Base-by-base conservation (phyloP, 345 rosid genomes). In the Citrus mangshanensis region DNA sequence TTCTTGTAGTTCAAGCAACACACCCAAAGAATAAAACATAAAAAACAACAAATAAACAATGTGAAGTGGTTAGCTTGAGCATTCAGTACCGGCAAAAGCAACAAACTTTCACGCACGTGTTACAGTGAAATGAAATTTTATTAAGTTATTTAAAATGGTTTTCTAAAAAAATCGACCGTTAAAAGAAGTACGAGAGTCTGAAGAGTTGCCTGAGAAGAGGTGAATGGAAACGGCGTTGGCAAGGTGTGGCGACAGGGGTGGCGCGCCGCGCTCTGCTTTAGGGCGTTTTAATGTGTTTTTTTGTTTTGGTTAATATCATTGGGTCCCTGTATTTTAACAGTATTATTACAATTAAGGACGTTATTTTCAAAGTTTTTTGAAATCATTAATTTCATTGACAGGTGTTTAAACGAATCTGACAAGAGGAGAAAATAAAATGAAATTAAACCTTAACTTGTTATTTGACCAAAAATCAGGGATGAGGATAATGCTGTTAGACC, bases 231-330 rank as follows among this genome's bases (percentile, higher is more conserved):
- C 78, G 51, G 24, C 60, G 74, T 16, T 18, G 55, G n/a, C 4
- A 19, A 16, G 68, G 60, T 21, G 40, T 27, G 64, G 60, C 3
- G 46, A 49, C 8, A 32, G 34, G n/a, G 49, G 24, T 75, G 78
- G 71, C 78, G 42, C 70, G 60, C 70, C 49, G 42, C 46, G 37
- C 72, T 22, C 72, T 75, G 51, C 51, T 34, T 75, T 75, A 64
- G 72, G 71, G 59, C 34, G 71, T 64, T 64, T 62, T 40, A 8
- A 3, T 18, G 18, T 51, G 30, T 12, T 63, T 63, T 38, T 63
- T 22, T 28, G 16, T 6, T 24, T 13, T 54, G 22, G 22, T 18
- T 54, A 54, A 54, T 54, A 54, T 5, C 22, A 4, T 18, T 18
- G 1, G 22, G 58, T 54, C 22, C 58, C 2, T 18, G 22, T 54